Conservation (phyloP, 768 basidiomycete genomes). For the Tricholomella constricta region DNA sequence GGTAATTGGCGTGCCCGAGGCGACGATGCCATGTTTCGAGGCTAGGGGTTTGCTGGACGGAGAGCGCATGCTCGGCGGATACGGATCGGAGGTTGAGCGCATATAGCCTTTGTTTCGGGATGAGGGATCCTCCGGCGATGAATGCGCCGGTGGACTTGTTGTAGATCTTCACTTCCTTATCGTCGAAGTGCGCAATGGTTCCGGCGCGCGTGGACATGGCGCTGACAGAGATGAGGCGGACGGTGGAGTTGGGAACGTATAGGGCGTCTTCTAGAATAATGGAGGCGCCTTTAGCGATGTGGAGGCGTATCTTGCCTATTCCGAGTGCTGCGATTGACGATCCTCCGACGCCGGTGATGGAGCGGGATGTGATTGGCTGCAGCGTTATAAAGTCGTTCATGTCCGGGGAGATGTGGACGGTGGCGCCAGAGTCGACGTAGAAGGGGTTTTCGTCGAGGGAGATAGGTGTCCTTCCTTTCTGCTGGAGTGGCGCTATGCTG, state of each 20-base stretch:
- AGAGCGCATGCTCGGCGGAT: too few species aligned
- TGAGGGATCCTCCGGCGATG: background rate
- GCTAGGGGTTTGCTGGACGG: background rate
- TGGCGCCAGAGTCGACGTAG: too few species aligned
- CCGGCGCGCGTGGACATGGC: too few species aligned
- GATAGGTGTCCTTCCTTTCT: constrained; percentile 3
- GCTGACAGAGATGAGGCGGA: too few species aligned
- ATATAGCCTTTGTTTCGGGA: constrained; percentile 2
- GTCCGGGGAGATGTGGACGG: too few species aligned
- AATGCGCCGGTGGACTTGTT: background rate
- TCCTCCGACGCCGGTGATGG: too few species aligned
- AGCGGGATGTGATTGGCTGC: background rate
- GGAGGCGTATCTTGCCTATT: constrained; percentile 24
- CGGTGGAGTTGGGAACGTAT: constrained; percentile 22
- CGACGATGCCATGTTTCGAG: background rate
- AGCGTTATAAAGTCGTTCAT: too few species aligned
- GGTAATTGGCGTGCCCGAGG: constrained; percentile 8
- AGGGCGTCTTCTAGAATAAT: constrained; percentile 19
- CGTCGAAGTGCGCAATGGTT: constrained; percentile 25
- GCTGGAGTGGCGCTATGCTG: too few species aligned
- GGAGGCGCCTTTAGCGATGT: constrained; percentile 11
- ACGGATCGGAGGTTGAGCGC: background rate
- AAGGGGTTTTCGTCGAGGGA: constrained; percentile 3
- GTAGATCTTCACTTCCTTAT: constrained; percentile 12
- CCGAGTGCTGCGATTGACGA: too few species aligned